These are phyloP conservation scores for Saksenaea oblongispora DNA, from an alignment of 371 early-diverging fungal genomes.

Conservation along the genomic window DNA sequence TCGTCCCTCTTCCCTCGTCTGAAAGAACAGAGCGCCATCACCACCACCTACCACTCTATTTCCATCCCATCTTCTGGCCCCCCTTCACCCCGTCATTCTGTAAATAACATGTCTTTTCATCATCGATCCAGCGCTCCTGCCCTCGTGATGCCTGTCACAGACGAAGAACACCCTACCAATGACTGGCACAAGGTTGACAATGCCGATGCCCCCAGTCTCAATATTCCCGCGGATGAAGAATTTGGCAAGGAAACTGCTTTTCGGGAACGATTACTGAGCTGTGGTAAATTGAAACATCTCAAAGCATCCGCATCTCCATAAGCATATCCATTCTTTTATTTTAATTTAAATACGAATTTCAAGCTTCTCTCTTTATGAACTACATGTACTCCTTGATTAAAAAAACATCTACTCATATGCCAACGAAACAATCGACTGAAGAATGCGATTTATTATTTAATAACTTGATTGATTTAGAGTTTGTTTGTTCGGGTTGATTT, in stretches of 20 bases:
- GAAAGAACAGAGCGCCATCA: conserved; percentile 3
- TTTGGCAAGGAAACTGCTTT: conserved; percentile 20
- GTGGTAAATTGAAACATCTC: conserved; percentile 27
- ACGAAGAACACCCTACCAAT: conserved; percentile 6
- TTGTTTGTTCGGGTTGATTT: not conserved
- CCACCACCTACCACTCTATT: conserved; percentile 9
- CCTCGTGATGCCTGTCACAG: conserved; percentile 18
- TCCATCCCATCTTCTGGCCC: conserved; percentile 16
- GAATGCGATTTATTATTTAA: too few relatives aligned
- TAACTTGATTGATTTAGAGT: too few relatives aligned
- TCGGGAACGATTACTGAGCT: conserved; percentile 30
- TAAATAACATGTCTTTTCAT: conserved; percentile 4
- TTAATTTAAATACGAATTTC: not conserved
- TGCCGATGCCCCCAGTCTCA: conserved; percentile 15
- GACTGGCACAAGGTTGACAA: conserved; percentile 3
- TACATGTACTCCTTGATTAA: too few relatives aligned
- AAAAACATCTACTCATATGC: too few relatives aligned
- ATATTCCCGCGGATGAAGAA: conserved; percentile 26
- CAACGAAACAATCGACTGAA: too few relatives aligned
- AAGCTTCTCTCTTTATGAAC: not conserved
- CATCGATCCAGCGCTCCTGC: conserved; percentile 17
- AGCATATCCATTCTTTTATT: not conserved
- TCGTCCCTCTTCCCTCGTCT: conserved; percentile 7
- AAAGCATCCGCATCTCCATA: conserved; percentile 6
- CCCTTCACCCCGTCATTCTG: conserved; percentile 11